Evolutionary conservation across 805 yeast species (phyloP).

Genomic region (Myxozyma mucilagina): DNA sequence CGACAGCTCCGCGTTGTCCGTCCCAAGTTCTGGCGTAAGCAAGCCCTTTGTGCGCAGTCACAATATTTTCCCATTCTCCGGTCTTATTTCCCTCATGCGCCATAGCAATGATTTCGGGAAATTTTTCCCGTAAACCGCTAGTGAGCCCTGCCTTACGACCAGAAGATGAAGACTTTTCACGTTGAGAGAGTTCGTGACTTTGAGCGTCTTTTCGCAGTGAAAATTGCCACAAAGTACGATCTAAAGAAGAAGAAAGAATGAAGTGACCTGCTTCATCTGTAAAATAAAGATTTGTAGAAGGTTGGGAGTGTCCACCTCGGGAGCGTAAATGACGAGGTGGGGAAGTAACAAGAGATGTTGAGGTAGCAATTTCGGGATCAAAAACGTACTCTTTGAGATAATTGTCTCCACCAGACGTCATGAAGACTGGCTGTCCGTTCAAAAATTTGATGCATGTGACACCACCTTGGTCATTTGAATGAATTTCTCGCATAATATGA

Average conservation of each 20-base stretch:
- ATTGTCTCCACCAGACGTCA: slow-evolving; percentile 91
- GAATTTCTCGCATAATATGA: slow-evolving; percentile 72
- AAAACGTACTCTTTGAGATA: slow-evolving; percentile 85
- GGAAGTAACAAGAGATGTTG: slow-evolving; percentile 53
- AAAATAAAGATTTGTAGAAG: slow-evolving; percentile 75
- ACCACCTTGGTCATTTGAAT: slow-evolving; percentile 66
- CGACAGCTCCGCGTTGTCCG: slow-evolving; percentile 73
- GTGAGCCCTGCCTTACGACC: slow-evolving; percentile 34
- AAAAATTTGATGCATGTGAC: slow-evolving; percentile 70
- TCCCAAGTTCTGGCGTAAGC: slow-evolving; percentile 89
- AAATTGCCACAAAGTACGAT: slow-evolving; percentile 84
- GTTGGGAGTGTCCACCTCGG: slow-evolving; percentile 96
- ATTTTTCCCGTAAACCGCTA: slow-evolving; percentile 53
- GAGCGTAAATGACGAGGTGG: slow-evolving; percentile 92
- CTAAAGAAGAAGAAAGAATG: slow-evolving; percentile 81
- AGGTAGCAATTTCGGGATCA: slow-evolving; percentile 80
- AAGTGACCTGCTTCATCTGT: slow-evolving; percentile 82
- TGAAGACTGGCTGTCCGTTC: slow-evolving; percentile 87
- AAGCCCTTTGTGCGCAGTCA: slow-evolving; percentile 86
- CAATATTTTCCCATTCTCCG: slow-evolving; percentile 76
- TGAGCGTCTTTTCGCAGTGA: slow-evolving; percentile 95
- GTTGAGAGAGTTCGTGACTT: slow-evolving; percentile 88
- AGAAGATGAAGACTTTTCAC: slow-evolving; percentile 47
- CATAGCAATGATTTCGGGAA: slow-evolving; percentile 62
- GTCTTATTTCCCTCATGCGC: slow-evolving; percentile 34